Percentiles rank a stretch among this genome's conserved stretches.
Conservation (phyloP, 257 asterid genomes). For the Forsythia suspensa region DNA sequence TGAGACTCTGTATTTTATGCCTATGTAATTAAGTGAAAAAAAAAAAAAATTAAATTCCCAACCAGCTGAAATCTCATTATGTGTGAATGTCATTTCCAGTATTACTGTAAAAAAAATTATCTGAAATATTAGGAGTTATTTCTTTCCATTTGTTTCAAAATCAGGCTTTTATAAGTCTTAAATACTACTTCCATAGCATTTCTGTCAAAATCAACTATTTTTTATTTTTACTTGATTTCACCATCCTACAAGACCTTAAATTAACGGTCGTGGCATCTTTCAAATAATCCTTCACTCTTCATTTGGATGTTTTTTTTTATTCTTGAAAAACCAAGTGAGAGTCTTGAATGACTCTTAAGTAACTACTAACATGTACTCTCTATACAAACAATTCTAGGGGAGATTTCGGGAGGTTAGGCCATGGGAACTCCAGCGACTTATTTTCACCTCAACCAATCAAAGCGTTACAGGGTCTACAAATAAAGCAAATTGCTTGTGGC, state of each 20-base stretch:
- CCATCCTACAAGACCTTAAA: background rate
- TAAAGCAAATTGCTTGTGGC: constrained; percentile 96
- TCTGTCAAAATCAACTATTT: background rate
- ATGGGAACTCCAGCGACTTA: constrained; percentile 94
- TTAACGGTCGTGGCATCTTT: background rate
- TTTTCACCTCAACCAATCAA: constrained; percentile 93
- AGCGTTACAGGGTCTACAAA: constrained; percentile 72
- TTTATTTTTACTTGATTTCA: background rate
- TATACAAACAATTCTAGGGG: constrained; percentile 61
- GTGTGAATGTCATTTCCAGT: no score
- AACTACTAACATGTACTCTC: background rate
- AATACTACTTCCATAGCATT: background rate
- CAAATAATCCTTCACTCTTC: background rate
- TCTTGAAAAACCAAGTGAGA: background rate
- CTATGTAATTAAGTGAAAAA: no score
- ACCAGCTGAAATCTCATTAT: no score
- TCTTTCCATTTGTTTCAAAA: no score
- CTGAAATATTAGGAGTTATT: no score
- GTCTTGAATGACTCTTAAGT: background rate
- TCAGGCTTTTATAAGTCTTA: background rate
- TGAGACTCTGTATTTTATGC: no score
- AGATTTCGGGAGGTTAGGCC: constrained; percentile 97
- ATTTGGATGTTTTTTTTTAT: background rate
- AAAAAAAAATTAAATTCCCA: no score
- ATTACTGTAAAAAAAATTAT: no score